Percentiles rank a stretch among this genome's conserved stretches.
phyloP scores from a whole-genome alignment of 1,139 yeast species.

The Yamadazyma spencermartinsiae region DNA sequence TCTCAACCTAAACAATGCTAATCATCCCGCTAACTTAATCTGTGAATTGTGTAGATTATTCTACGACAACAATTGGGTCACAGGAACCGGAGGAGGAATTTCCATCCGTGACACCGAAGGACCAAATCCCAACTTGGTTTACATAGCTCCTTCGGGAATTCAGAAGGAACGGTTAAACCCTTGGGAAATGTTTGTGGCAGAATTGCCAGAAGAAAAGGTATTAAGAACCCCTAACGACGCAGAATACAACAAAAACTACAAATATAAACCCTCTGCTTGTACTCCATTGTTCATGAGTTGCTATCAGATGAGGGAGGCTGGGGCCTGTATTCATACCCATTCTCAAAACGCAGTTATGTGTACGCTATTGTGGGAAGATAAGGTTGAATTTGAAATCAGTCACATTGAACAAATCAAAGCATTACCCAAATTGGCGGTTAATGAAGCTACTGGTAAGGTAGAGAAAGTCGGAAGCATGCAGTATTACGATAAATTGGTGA shows the following conservation, averaged over 20 bases:
- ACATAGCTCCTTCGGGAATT: conserved; percentile 91
- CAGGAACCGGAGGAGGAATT: conserved; percentile 96
- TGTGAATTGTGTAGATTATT: conserved; percentile 79
- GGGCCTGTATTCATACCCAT: conserved; percentile 95
- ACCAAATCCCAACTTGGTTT: conserved; percentile 50
- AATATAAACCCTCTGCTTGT: conserved; percentile 86
- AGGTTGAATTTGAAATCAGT: conserved; percentile 67
- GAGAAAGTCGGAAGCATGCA: conserved; percentile 67
- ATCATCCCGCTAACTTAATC: conserved; percentile 82
- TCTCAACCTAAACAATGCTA: conserved; percentile 40
- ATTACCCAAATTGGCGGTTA: conserved; percentile 52
- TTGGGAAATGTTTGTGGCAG: conserved; percentile 78
- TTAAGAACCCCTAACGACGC: conserved; percentile 58
- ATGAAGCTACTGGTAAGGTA: conserved; percentile 42
- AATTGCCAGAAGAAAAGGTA: conserved; percentile 53
- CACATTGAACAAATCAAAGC: conserved; percentile 94
- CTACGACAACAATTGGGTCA: conserved; percentile 85
- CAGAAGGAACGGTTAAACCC: conserved; percentile 89
- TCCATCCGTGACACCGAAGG: conserved; percentile 65
- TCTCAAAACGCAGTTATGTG: conserved; percentile 86
- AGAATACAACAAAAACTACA: conserved; percentile 41
- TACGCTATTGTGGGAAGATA: conserved; percentile 63
- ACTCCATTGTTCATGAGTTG: conserved; percentile 86
- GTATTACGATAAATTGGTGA: conserved; percentile 70
- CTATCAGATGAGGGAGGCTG: conserved; percentile 71